phyloP scores from a whole-genome alignment of 2,329 filamentous ascomycete species.

The Coleophoma eucalyptorum region DNA sequence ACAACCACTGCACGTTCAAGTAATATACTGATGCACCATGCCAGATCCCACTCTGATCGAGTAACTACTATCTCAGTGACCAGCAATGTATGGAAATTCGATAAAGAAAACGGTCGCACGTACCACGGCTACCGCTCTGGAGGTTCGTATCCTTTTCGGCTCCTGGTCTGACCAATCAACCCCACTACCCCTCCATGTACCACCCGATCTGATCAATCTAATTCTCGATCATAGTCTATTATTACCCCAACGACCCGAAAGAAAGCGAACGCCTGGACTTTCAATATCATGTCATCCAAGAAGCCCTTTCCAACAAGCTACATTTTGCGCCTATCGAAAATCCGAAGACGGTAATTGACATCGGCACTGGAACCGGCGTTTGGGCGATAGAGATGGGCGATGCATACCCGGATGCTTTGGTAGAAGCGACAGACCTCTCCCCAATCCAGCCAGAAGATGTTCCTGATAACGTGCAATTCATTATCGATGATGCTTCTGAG shows the following conservation, averaged over 20 bases:
- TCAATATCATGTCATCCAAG: conserved; percentile 40
- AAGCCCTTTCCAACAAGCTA: conserved; percentile 32
- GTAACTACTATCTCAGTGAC: conserved; percentile 6
- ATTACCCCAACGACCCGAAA: conserved; percentile 38
- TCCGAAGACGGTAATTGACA: conserved; percentile 37
- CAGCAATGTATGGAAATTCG: conserved; percentile 8
- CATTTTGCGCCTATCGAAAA: conserved; percentile 37
- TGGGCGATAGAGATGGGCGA: conserved; percentile 67
- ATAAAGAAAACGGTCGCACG: conserved; percentile 12
- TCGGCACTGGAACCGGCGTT: conserved; percentile 48
- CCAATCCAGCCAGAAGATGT: conserved; percentile 61
- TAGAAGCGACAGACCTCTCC: conserved; percentile 61
- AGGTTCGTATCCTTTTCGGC: conserved; percentile 1
- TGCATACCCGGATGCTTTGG: conserved; percentile 49
- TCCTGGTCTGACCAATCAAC: too few species aligned
- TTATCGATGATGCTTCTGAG: conserved; percentile 38
- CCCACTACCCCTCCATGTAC: neutral
- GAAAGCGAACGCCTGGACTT: conserved; percentile 42
- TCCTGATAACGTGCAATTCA: conserved; percentile 69
- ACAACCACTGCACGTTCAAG: neutral
- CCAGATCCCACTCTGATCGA: neutral
- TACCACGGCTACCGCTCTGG: conserved; percentile 10
- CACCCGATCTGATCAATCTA: neutral
- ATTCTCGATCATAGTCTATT: conserved; percentile 4
- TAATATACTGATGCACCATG: neutral